These are phyloP conservation scores for Takashimella tepidaria DNA, from an alignment of 1,284 basidiomycete genomes.

Conservation along the genomic window DNA sequence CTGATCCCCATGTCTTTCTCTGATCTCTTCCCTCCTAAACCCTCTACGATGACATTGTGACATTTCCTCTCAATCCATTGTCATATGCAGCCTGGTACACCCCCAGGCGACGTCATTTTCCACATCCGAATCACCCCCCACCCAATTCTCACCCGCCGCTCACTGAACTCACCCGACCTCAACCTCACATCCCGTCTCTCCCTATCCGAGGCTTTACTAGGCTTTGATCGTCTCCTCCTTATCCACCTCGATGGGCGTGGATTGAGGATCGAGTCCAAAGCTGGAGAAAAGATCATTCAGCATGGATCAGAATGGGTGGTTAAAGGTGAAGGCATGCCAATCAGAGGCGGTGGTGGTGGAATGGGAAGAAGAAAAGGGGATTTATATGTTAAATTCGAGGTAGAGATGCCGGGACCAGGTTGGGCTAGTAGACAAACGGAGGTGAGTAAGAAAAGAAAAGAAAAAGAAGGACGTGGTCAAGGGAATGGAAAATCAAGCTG, in stretches of 20 bases:
- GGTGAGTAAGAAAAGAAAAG: background rate
- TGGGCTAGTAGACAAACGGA: slow-evolving; percentile 33
- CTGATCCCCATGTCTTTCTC: too few species aligned
- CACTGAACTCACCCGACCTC: slow-evolving; percentile 27
- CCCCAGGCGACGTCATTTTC: slow-evolving; percentile 84
- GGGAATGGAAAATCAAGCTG: too few species aligned
- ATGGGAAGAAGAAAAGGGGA: slow-evolving; percentile 66
- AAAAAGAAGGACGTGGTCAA: background rate
- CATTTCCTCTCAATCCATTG: slow-evolving; percentile 15
- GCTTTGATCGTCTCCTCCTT: slow-evolving; percentile 78
- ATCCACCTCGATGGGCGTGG: slow-evolving; percentile 87
- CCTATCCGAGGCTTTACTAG: slow-evolving; percentile 85
- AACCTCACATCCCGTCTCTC: slow-evolving; percentile 55
- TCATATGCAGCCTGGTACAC: slow-evolving; percentile 78
- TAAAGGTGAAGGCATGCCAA: slow-evolving; percentile 80
- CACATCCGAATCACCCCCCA: slow-evolving; percentile 66
- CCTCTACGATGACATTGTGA: too few species aligned
- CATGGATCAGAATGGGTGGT: slow-evolving; percentile 67
- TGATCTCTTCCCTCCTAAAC: background rate
- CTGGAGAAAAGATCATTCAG: slow-evolving; percentile 65
- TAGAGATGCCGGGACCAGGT: slow-evolving; percentile 63
- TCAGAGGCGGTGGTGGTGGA: slow-evolving; percentile 58
- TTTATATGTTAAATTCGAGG: slow-evolving; percentile 69
- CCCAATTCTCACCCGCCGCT: slow-evolving; percentile 56
- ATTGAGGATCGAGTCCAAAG: slow-evolving; percentile 64